phyloP scores from a whole-genome alignment of 2,329 filamentous ascomycete species.

The Aspergillus pseudotamarii region DNA sequence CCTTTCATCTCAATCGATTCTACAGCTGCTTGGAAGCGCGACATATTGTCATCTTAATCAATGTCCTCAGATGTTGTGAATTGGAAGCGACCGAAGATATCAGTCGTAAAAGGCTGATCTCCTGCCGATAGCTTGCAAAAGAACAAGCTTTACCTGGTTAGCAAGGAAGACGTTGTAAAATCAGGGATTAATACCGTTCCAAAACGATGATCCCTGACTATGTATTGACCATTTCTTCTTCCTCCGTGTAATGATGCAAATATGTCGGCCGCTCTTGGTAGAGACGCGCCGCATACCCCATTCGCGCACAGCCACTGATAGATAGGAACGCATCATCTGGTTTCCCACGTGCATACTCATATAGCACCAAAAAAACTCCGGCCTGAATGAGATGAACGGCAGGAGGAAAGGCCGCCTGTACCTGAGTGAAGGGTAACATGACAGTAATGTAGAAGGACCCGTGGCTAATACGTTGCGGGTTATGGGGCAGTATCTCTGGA shows the following conservation, averaged over 20 bases:
- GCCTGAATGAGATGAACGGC: constrained; percentile 32
- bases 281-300: constrained; percentile 28
- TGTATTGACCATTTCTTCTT: constrained; percentile 30
- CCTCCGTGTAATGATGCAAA: neutral
- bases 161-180: neutral
- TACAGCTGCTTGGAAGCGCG: neutral
- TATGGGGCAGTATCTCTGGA: neutral
- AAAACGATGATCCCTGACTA: constrained; percentile 35
- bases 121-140: neutral
- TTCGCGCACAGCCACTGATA: constrained; percentile 27
- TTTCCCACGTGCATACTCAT: constrained; percentile 29
- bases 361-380: constrained; percentile 28
- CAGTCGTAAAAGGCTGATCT: neutral
- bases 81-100: neutral
- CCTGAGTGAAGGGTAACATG: constrained; percentile 29
- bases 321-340: constrained; percentile 27
- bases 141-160: neutral
- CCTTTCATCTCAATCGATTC: constrained; percentile 12
- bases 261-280: constrained; percentile 3
- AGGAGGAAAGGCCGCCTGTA: constrained; percentile 23
- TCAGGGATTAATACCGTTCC: constrained; percentile 26
- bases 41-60: neutral
- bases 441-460: constrained; percentile 25
- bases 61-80: neutral
- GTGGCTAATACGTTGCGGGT: neutral